Percentiles rank a stretch among this genome's conserved stretches.
phyloP scores from a whole-genome alignment of 345 rosid genomes.

The Brassica cretica region DNA sequence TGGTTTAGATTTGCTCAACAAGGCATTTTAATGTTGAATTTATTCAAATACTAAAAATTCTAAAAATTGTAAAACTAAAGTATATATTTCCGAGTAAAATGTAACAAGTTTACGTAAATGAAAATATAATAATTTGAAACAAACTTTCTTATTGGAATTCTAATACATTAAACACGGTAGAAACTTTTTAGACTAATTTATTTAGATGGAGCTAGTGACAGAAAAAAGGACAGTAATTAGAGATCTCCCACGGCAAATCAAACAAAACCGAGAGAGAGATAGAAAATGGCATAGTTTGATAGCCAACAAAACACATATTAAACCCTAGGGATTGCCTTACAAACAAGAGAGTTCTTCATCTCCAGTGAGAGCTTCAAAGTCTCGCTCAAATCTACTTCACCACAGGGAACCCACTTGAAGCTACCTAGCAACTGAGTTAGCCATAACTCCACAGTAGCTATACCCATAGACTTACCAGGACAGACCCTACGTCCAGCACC shows the following conservation, averaged over 20 bases:
- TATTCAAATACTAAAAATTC: neutral
- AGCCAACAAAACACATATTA: constrained; percentile 10
- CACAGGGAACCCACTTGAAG: constrained; percentile 35
- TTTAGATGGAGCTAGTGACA: neutral
- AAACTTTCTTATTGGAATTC: neutral
- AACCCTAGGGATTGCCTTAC: constrained; percentile 34
- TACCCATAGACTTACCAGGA: constrained; percentile 67
- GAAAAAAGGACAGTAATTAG: neutral
- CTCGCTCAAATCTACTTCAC: constrained; percentile 52
- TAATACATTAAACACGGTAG: neutral
- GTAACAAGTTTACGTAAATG: neutral
- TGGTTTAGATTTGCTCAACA: neutral
- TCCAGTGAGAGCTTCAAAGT: constrained; percentile 61
- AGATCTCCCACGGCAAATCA: neutral
- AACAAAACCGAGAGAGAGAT: constrained; percentile 5
- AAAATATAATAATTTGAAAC: neutral
- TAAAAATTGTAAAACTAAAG: neutral
- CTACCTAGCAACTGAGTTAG: constrained; percentile 34
- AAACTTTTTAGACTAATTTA: neutral
- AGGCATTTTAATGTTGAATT: neutral
- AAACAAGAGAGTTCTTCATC: constrained; percentile 52
- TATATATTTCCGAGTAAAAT: neutral
- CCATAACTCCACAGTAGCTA: constrained; percentile 46
- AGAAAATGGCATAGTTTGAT: neutral
- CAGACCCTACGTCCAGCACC: constrained; percentile 75